Conservation (phyloP, 140 eudicot genomes). For the Flaveria floridana region DNA sequence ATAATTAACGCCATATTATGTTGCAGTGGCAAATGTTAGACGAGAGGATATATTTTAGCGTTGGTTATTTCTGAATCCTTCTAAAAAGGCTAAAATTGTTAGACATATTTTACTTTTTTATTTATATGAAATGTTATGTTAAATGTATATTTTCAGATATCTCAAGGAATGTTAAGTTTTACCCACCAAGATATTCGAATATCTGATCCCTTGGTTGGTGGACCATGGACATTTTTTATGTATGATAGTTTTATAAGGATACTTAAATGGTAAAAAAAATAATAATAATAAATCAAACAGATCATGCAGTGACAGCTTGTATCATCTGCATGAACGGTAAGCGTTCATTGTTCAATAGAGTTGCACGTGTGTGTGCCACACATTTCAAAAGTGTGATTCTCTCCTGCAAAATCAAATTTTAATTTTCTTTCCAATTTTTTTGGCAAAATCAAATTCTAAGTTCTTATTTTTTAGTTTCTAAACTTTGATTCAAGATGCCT, state of each 20-base stretch:
- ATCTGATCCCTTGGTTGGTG: not conserved
- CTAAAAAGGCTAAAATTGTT: not conserved
- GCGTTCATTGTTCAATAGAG: no score
- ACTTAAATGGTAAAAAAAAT: not conserved
- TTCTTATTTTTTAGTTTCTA: no score
- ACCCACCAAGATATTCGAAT: not conserved
- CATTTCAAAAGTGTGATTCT: not conserved
- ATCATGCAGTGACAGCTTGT: no score
- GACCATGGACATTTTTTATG: not conserved
- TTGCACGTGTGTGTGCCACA: no score
- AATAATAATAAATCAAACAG: no score
- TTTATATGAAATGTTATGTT: no score
- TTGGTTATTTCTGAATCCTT: not conserved
- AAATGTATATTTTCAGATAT: not conserved
- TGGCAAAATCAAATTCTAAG: no score
- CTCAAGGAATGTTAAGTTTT: constrained; percentile 1
- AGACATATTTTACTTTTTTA: not conserved
- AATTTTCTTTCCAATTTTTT: no score
- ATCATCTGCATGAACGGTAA: no score
- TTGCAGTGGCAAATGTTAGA: constrained; percentile 15
- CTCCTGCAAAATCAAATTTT: not conserved
- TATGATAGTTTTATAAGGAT: not conserved
- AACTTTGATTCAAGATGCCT: not conserved
- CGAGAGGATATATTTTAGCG: not conserved
- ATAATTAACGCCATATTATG: not conserved